Percentiles rank a stretch among this genome's conserved stretches.
These are phyloP conservation scores for Sporothrix sp. DNA, from an alignment of 2,329 filamentous ascomycete genomes.

Conservation along the genomic window DNA sequence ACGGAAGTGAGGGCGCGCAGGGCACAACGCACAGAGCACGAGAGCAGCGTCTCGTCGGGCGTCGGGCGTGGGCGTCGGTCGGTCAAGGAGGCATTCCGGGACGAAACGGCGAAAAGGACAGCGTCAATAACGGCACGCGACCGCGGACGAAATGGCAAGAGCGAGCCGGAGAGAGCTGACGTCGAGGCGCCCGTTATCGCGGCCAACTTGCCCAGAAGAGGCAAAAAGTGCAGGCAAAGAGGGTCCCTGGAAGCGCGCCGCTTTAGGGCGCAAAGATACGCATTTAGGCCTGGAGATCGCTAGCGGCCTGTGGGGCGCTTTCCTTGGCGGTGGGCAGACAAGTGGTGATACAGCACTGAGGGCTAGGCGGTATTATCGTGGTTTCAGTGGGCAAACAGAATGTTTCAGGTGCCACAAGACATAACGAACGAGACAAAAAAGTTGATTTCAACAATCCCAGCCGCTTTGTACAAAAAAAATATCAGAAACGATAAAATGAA, in stretches of 20 bases:
- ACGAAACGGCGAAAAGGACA: not conserved
- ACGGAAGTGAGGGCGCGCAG: too few relatives aligned
- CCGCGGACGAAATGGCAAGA: not conserved
- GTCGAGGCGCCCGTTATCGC: not conserved
- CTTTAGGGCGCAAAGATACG: not conserved
- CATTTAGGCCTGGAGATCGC: not conserved
- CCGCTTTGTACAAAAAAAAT: too few relatives aligned
- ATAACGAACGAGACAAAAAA: too few relatives aligned
- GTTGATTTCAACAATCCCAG: too few relatives aligned
- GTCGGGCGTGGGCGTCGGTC: not conserved
- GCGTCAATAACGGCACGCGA: not conserved
- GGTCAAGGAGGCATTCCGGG: not conserved
- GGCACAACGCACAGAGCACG: too few relatives aligned
- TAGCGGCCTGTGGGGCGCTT: not conserved
- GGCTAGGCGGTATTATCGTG: too few relatives aligned
- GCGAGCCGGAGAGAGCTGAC: not conserved
- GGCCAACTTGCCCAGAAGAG: not conserved
- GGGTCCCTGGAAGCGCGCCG: not conserved
- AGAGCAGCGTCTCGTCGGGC: not conserved
- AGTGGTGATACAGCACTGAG: too few relatives aligned
- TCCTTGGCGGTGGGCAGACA: too few relatives aligned
- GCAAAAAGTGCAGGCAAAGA: slow-evolving; percentile 3
- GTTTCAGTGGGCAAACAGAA: too few relatives aligned
- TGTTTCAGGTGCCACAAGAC: too few relatives aligned
- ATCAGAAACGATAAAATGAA: too few relatives aligned